Evolutionary conservation across 2,329 filamentous ascomycete species (phyloP), one percentile per base, ranked within the genome.

Genomic region (Thelonectria blattea): DNA sequence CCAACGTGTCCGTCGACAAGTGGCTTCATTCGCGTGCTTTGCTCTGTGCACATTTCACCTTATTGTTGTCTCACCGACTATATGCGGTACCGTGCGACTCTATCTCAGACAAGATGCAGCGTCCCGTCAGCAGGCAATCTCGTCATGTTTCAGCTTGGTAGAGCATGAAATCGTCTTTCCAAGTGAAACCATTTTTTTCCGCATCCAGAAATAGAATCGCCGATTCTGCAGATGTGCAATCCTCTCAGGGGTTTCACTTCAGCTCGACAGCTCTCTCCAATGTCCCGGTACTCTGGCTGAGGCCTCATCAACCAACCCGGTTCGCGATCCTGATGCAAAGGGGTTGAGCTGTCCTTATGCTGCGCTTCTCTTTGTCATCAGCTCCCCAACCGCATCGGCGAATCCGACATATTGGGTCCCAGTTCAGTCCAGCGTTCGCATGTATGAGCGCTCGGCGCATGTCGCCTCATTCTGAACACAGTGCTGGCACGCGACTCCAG

Each of bases 81-180:
- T 20, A n/a, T 17, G 41, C 20, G n/a, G 39, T 12, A 37, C 34
- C 34, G 34, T 37, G 15, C 45, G 37, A 49, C 52, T 56, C 17
- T 45, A 60, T 51, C 49, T 56, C 52, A 52, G 20, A 56, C 48
- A 52, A 47, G 20, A 30, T 49, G 51, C 51, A 51, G 39, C 57
- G 39, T 50, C 52, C 49, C 42, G 27, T 43, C 52, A 30, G 45
- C 45, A 49, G 18, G 30, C 57, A 56, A 56, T 22, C 42, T 49
- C 34, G 20, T 56, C 47, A 34, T 56, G 42, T 48, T 60, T 51
- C 52, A 56, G 47, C 34, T n/a, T 32, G 30, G 22, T 20, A 41
- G 32, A 47, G 42, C 52, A 49, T 56, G 30, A 52, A 56, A 39
- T 43, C 37, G 34, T 22, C 47, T 42, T 56, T 20, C 9, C 14